phyloP scores from a whole-genome alignment of 2,329 filamentous ascomycete species.

The Colletotrichum spaethianum region DNA sequence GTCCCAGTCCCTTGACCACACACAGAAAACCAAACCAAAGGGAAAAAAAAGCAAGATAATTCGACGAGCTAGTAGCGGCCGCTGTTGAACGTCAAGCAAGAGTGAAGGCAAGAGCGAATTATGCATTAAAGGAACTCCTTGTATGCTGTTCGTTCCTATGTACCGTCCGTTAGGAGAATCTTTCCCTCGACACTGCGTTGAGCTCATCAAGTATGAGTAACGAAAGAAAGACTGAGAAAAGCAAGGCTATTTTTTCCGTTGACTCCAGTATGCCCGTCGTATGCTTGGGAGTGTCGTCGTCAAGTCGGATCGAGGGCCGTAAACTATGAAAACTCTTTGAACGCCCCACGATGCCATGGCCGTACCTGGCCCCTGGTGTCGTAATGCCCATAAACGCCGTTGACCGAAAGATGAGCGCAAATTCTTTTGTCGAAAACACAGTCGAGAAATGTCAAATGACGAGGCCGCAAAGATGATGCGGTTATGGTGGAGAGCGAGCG shows the following conservation, averaged over 20 bases:
- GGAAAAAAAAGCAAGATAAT: slow-evolving; percentile 15
- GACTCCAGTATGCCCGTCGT: slow-evolving; percentile 34
- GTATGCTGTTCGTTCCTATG: slow-evolving; percentile 41
- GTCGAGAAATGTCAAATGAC: slow-evolving; percentile 39
- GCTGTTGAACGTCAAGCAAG: slow-evolving; percentile 36
- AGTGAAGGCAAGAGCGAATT: slow-evolving; percentile 39
- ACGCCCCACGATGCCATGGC: slow-evolving; percentile 32
- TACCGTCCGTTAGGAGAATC: slow-evolving; percentile 28
- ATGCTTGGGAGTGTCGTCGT: slow-evolving; percentile 31
- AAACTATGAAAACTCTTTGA: slow-evolving; percentile 30
- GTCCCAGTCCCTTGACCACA: slow-evolving; percentile 24
- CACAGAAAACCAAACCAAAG: slow-evolving; percentile 8
- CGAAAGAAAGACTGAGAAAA: slow-evolving; percentile 19
- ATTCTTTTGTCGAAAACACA: slow-evolving; percentile 30
- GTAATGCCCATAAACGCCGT: slow-evolving; percentile 38
- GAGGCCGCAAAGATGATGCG: not conserved
- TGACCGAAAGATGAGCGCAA: slow-evolving; percentile 20
- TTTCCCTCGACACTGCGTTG: slow-evolving; percentile 33
- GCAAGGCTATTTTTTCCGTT: slow-evolving; percentile 27
- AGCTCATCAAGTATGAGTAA: slow-evolving; percentile 34
- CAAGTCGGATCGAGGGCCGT: slow-evolving; percentile 23
- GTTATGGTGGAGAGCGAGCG: not conserved
- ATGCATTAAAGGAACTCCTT: slow-evolving; percentile 44
- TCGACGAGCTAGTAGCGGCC: slow-evolving; percentile 27
- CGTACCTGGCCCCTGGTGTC: slow-evolving; percentile 26